Evolutionary conservation across 768 basidiomycete species (phyloP).

Genomic region (Amanita thiersii): DNA sequence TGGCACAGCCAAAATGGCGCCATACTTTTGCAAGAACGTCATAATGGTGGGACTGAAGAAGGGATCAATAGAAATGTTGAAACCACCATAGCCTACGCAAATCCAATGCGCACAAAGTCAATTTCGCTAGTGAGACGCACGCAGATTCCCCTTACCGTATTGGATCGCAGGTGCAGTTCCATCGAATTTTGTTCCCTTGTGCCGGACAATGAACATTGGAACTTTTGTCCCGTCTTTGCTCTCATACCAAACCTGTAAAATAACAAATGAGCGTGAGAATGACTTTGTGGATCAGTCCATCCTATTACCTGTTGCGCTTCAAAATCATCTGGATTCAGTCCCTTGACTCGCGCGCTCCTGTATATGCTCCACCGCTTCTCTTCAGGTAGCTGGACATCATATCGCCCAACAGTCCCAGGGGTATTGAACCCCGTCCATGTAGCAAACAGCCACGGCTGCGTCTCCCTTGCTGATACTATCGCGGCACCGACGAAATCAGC

Average conservation of each 20-base stretch:
- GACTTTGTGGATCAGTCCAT: not conserved
- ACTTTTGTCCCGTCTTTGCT: slow-evolving; percentile 75
- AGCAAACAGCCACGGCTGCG: slow-evolving; percentile 56
- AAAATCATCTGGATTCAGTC: slow-evolving; percentile 62
- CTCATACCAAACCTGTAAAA: slow-evolving; percentile 66
- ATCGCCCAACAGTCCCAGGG: slow-evolving; percentile 57
- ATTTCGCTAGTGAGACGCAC: not conserved
- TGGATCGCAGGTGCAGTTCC: slow-evolving; percentile 73
- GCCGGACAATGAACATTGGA: slow-evolving; percentile 82
- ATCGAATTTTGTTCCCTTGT: slow-evolving; percentile 60
- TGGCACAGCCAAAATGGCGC: slow-evolving; percentile 52
- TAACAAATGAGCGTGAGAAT: not conserved
- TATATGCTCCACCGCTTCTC: slow-evolving; percentile 47
- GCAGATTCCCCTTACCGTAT: slow-evolving; percentile 41
- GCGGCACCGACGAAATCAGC: slow-evolving; percentile 63
- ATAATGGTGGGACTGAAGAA: slow-evolving; percentile 65
- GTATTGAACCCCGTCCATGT: slow-evolving; percentile 62
- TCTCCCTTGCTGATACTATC: slow-evolving; percentile 39
- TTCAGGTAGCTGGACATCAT: slow-evolving; percentile 53
- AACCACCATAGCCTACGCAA: slow-evolving; percentile 69
- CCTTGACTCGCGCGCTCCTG: slow-evolving; percentile 48
- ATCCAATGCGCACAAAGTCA: not conserved
- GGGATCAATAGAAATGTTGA: slow-evolving; percentile 62
- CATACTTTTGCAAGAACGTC: slow-evolving; percentile 66
- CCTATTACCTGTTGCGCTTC: slow-evolving; percentile 47